Evolutionary conservation across 2,329 filamentous ascomycete species (phyloP).

Genomic region (Penicillium sp.): DNA sequence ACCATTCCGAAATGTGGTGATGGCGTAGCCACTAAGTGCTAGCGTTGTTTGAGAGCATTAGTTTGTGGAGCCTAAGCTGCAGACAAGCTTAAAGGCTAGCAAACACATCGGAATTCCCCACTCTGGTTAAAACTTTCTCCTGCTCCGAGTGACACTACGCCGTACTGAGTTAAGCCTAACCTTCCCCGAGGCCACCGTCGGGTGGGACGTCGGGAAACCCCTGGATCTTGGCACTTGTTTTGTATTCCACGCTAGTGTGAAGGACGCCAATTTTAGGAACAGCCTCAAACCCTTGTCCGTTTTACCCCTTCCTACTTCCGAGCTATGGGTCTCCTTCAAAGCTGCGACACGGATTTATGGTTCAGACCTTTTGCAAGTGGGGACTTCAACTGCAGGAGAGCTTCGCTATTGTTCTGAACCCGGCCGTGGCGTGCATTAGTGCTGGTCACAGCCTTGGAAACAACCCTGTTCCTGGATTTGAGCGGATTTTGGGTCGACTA

Average conservation of each 20-base stretch:
- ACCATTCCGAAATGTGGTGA: background rate
- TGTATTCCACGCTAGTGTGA: background rate
- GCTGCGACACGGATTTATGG: too few species aligned
- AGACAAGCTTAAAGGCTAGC: slow-evolving; percentile 13
- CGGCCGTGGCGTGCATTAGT: slow-evolving; percentile 17
- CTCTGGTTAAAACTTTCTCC: background rate
- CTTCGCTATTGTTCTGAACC: slow-evolving; percentile 11
- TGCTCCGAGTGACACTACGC: slow-evolving; percentile 9
- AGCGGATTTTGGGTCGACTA: background rate
- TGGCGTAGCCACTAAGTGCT: slow-evolving; percentile 7
- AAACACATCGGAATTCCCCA: background rate
- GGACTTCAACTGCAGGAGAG: background rate
- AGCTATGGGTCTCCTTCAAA: background rate
- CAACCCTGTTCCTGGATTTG: background rate
- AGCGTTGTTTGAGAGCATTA: slow-evolving; percentile 14
- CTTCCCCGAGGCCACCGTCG: background rate
- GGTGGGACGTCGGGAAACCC: slow-evolving; percentile 3
- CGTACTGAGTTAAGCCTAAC: slow-evolving; percentile 3
- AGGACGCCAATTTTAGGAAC: slow-evolving; percentile 2
- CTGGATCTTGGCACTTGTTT: background rate
- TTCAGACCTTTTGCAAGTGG: background rate
- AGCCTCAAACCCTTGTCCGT: background rate
- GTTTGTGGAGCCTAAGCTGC: slow-evolving; percentile 11
- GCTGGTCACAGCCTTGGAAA: background rate
- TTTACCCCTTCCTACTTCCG: background rate